phyloP scores from a whole-genome alignment of 2,329 filamentous ascomycete species.

The Aspergillus melleus region DNA sequence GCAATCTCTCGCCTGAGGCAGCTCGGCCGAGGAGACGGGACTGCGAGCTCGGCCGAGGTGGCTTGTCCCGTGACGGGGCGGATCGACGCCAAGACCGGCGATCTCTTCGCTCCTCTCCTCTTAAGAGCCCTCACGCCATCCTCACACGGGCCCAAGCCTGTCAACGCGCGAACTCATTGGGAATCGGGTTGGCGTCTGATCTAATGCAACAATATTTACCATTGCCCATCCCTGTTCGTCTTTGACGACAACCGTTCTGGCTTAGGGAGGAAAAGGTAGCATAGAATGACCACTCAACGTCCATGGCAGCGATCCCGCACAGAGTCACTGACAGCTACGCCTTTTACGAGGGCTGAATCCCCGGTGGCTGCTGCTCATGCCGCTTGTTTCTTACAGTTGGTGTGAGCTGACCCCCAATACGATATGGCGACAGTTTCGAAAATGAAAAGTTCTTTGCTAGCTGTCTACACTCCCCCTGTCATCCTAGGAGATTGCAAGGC shows the following conservation, averaged over 20 bases:
- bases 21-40: not conserved
- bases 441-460: not conserved
- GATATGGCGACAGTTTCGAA: not conserved
- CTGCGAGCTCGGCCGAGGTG: not conserved
- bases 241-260: not conserved
- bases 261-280: not conserved
- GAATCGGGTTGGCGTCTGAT: not conserved
- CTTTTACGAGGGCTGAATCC: not conserved
- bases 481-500: not conserved
- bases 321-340: not conserved
- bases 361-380: not conserved
- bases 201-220: not conserved
- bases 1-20: not conserved
- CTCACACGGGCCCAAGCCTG: not conserved
- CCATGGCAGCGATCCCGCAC: not conserved
- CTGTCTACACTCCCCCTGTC: not conserved
- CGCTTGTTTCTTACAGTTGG: not conserved
- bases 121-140: not conserved
- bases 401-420: not conserved
- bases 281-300: not conserved
- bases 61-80: not conserved
- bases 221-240: not conserved
- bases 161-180: not conserved
- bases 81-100: not conserved
- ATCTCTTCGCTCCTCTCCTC: not conserved